A percentile compares a stretch with the other conserved stretches of the same genome.
Evolutionary conservation across 2,329 filamentous ascomycete genomes (phyloP).

Genomic region (Neurospora sp.): DNA sequence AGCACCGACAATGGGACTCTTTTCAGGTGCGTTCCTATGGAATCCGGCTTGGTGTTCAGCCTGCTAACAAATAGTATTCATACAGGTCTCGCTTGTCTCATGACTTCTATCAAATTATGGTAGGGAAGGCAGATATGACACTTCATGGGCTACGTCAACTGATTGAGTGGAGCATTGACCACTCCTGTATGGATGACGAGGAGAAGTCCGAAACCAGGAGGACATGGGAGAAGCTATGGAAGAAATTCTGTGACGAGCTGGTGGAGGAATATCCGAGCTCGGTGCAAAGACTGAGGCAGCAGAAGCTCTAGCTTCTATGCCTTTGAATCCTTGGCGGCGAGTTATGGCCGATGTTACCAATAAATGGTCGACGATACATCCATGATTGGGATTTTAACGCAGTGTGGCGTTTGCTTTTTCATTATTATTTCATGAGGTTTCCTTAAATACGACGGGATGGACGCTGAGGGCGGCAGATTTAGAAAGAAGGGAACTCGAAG

Average conservation of each 20-base stretch:
- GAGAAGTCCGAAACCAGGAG: constrained; percentile 28
- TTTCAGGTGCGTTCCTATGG: constrained; percentile 42
- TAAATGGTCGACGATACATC: background rate
- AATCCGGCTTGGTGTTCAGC: background rate
- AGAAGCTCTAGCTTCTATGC: background rate
- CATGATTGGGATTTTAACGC: background rate
- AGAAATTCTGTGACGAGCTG: constrained; percentile 45
- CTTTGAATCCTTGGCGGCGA: background rate
- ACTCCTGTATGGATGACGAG: constrained; percentile 41
- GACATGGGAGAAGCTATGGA: constrained; percentile 48
- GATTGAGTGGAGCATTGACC: constrained; percentile 51
- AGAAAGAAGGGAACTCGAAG: background rate
- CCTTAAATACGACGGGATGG: background rate
- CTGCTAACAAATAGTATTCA: background rate
- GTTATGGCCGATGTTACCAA: background rate
- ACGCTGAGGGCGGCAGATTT: background rate
- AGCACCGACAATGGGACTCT: constrained; percentile 68
- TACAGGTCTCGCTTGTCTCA: constrained; percentile 59
- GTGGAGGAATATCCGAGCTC: constrained; percentile 22
- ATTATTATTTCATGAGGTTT: background rate
- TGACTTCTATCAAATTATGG: constrained; percentile 69
- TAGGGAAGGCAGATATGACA: constrained; percentile 57
- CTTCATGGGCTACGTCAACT: constrained; percentile 65
- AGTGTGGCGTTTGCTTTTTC: background rate
- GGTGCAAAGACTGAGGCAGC: background rate